Evolutionary conservation across 1,284 basidiomycete genomes (phyloP), one percentile per base, ranked within the genome.

Genomic region (Irpex rosettiformis): DNA sequence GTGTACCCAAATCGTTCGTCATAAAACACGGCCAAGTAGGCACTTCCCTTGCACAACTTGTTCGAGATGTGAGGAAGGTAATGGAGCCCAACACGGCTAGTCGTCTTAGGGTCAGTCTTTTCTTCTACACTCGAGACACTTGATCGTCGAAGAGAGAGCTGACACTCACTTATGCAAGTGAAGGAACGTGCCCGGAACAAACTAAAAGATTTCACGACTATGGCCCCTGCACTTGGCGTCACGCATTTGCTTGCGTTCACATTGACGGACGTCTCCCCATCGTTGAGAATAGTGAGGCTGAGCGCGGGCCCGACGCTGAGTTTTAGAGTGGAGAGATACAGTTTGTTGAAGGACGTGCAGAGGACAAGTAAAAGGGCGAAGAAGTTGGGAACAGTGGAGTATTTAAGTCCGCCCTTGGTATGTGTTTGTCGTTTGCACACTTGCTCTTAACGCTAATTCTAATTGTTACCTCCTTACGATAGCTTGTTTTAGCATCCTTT

Each of bases 21-120:
- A 94, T 99, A 72, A 96, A 96, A 69, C 92, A 96, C 73, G 96
- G 96, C 47, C 86, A 88, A 60, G 95, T 98, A 29, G 95, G 96
- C 13, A 80, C 84, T 57, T 93, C 93, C n/a, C 81, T 97, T 55
- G 77, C 86, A 3, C 90, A 94, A 66, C 86, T 99, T 29, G 95
- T 98, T 13, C 84, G 90, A 55, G 97, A 99, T 74, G 79, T 98
- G 67, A 82, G 97, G 66, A 92, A 93, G 73, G 89, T 97, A 62
- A 94, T 99, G 93, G 97, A 99, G 74, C 97, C 97, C 60, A 95
- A 98, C 72, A 99, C 97, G 21, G 97, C 96, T 4, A 89, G 88
- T 61, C 82, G 96, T 54, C 82, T 99, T 18, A 87, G 79, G 75
- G 94, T 95, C 66, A 63, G 85, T 78, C 40, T 7, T 22, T 45